Evolutionary conservation across 2,329 filamentous ascomycete species (phyloP), one percentile per base, ranked within the genome.

Genomic region (Phaeosphaeriaceae sp.): DNA sequence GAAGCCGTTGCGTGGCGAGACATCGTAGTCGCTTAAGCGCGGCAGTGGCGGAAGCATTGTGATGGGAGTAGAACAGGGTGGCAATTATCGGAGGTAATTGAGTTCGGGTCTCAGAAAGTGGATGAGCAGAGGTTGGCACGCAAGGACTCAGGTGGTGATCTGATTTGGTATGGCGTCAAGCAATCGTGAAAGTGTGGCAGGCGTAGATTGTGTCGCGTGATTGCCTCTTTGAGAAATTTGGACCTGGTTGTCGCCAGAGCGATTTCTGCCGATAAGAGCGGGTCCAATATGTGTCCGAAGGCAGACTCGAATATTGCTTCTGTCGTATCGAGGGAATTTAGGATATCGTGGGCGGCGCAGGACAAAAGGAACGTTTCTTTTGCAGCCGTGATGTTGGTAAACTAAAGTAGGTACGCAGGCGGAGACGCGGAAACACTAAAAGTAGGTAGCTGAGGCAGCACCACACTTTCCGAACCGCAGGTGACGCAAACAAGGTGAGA

Each of bases 1-100:
- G 81, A 99, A 99, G 71, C 95, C 95, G 80, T 92, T 88, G 56
- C 88, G 82, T 65, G 91, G 84, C 66, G 89, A 91, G 75, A 93
- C 86, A 78, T 89, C 91, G 80, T 96, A 96, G 78, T 95, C 89
- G 76, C 86, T 84, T 57, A 92, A 82, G 46, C 71, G 72, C 53
- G 80, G 81, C 13, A 82, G 76, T 60, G 76, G 70, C 27, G 74
- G 72, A 65, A 81, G 68, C 80, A 82, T 82, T 48, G 53, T 64
- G 58, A 48, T 44, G 51, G 9, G 31, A 15, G 45, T 44, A 9
- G 25, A 19, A 19, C 44, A 13, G 22, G n/a, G 48, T 44, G 48
- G 53, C 45, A 45, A 53, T 17, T n/a, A n/a, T 40, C 36, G n/a
- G 27, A 48, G 17, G 19, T 25, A 9, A 22, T 25, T 24, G 48